Conservation (phyloP, 257 asterid genomes). For the Pogostemon cablin region DNA sequence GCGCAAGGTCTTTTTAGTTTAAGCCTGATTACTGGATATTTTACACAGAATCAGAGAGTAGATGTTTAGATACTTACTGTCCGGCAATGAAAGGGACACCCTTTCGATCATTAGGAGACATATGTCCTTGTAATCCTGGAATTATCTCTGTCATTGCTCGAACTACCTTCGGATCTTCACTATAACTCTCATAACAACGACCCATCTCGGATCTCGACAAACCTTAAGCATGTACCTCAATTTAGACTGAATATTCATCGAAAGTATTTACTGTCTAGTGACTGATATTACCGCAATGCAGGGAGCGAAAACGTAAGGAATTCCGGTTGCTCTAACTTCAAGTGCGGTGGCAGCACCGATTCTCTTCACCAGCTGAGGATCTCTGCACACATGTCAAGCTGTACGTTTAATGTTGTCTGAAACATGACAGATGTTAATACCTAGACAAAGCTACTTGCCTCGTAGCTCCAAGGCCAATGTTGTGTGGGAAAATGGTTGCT, state of each 20-base stretch:
- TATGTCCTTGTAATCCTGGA: constrained; percentile 50
- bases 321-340: constrained; percentile 74
- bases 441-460: constrained; percentile 42
- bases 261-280: background rate
- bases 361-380: constrained; percentile 56
- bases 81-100: constrained; percentile 48
- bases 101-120: constrained; percentile 33
- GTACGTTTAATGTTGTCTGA: too few species aligned
- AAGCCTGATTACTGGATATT: too few species aligned
- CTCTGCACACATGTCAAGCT: constrained; percentile 40
- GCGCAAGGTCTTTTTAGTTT: constrained; percentile 32
- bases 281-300: constrained; percentile 61
- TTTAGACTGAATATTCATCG: too few species aligned
- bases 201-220: constrained; percentile 62
- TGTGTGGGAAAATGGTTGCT: constrained; percentile 73
- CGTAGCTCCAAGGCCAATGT: constrained; percentile 72
- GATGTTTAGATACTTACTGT: constrained; percentile 36
- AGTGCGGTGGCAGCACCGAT: constrained; percentile 81
- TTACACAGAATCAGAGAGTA: too few species aligned
- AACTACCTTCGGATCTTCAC: constrained; percentile 48
- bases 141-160: constrained; percentile 48
- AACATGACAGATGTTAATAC: background rate
- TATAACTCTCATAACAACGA: constrained; percentile 51
- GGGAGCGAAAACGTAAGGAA: constrained; percentile 66
- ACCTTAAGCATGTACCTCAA: constrained; percentile 29